A percentile compares a stretch with the other conserved stretches of the same genome.
phyloP scores from a whole-genome alignment of 1,284 basidiomycete genomes.

The Sporisorium reilianum region DNA sequence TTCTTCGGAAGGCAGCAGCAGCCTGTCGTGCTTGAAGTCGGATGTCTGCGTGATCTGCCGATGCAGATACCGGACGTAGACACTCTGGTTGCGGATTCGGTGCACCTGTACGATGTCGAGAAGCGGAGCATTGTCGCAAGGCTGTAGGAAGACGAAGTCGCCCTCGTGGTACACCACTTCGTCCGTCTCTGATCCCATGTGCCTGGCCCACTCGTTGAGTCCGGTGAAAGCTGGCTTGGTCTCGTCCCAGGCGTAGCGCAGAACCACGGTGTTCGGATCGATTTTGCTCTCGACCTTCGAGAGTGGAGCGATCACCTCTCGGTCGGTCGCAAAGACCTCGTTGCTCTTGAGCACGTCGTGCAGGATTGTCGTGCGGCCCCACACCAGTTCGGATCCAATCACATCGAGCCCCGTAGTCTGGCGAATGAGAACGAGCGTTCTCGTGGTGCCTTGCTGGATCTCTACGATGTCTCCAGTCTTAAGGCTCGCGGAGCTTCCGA shows the following conservation, averaged over 20 bases:
- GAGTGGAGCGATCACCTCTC: neutral
- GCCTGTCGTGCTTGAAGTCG: conserved; percentile 33
- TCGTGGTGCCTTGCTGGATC: neutral
- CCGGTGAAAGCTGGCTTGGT: conserved; percentile 12
- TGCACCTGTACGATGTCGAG: conserved; percentile 29
- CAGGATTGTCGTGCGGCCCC: neutral
- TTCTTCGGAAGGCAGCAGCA: conserved; percentile 8
- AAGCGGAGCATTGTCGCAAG: neutral
- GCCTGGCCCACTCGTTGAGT: conserved; percentile 13
- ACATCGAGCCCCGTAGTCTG: neutral
- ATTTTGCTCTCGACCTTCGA: neutral
- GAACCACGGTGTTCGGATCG: conserved; percentile 3
- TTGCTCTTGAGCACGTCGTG: conserved; percentile 8
- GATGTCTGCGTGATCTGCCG: conserved; percentile 4
- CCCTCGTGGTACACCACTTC: conserved; percentile 31
- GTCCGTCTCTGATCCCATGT: no score
- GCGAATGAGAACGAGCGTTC: neutral
- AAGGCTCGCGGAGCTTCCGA: neutral
- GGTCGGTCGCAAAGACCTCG: conserved; percentile 12
- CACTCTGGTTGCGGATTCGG: conserved; percentile 5
- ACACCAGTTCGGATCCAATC: neutral
- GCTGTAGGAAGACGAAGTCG: conserved; percentile 27
- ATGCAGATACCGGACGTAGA: conserved; percentile 6
- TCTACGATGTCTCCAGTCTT: conserved; percentile 20
- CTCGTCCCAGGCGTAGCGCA: conserved; percentile 21